phyloP scores from a whole-genome alignment of 257 asterid species.

The Schizonepeta tenuifolia region DNA sequence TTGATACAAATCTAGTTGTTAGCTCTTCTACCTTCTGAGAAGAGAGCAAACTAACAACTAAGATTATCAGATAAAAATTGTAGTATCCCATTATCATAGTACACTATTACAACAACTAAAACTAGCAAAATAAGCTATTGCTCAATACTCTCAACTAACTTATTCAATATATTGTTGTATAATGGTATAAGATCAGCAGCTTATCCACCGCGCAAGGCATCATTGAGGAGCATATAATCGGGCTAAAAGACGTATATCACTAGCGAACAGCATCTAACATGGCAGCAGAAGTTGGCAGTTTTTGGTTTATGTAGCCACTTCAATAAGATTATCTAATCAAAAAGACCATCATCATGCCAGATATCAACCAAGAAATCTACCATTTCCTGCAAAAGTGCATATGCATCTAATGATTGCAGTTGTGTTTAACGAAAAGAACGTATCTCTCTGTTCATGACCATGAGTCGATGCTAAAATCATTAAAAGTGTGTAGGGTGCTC shows the following conservation, averaged over 20 bases:
- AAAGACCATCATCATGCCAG: conserved; percentile 79
- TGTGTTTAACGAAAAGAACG: background rate
- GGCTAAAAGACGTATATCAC: background rate
- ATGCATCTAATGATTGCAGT: conserved; percentile 18
- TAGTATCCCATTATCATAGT: background rate
- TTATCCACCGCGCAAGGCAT: background rate
- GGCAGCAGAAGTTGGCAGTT: background rate
- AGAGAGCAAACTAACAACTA: conserved; percentile 26
- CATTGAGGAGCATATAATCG: conserved; percentile 16
- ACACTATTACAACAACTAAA: conserved; percentile 17
- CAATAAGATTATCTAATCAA: conserved; percentile 44
- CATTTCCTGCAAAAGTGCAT: conserved; percentile 63
- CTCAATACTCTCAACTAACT: background rate
- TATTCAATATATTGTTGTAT: background rate
- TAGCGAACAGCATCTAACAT: background rate
- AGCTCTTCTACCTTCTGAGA: conserved; percentile 21
- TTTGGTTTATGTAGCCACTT: background rate
- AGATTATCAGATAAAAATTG: background rate
- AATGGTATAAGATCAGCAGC: conserved; percentile 10
- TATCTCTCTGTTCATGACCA: background rate
- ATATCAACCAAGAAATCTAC: conserved; percentile 81
- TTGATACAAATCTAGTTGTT: conserved; percentile 14
- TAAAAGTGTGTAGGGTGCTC: no score
- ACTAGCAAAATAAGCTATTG: conserved; percentile 20
- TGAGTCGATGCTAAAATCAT: background rate